phyloP scores from a whole-genome alignment of 2,329 filamentous ascomycete species.

The Phoma sp. region DNA sequence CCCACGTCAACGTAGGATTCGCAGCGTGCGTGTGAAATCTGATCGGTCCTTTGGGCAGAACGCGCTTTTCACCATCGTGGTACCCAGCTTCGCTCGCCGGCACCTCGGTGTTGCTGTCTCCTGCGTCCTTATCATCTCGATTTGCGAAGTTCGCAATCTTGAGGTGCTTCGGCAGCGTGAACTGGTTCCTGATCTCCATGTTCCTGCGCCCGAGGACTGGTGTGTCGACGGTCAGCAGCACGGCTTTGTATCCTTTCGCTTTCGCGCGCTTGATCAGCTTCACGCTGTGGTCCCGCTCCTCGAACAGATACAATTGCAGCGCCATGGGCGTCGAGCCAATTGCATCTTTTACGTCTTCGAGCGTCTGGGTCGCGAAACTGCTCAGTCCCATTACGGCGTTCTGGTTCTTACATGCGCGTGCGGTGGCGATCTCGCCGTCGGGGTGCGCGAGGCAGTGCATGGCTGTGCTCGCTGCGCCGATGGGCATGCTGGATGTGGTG shows the following conservation, averaged over 20 bases:
- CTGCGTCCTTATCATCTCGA: constrained; percentile 3
- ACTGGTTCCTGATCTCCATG: constrained; percentile 36
- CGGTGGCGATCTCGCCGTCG: constrained; percentile 53
- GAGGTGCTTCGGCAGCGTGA: constrained; percentile 31
- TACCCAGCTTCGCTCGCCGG: neutral
- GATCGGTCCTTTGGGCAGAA: constrained; percentile 20
- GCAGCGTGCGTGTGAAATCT: constrained; percentile 30
- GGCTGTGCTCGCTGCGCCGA: constrained; percentile 52
- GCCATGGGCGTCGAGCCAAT: constrained; percentile 47
- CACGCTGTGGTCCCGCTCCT: constrained; percentile 27
- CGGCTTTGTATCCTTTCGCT: constrained; percentile 34
- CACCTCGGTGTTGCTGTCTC: constrained; percentile 6
- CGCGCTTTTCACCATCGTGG: constrained; percentile 12
- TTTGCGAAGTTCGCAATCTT: constrained; percentile 29
- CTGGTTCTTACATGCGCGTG: constrained; percentile 48
- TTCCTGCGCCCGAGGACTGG: constrained; percentile 31
- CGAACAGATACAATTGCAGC: constrained; percentile 53
- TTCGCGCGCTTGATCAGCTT: constrained; percentile 34
- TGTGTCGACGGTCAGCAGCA: constrained; percentile 36
- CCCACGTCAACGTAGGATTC: constrained; percentile 32
- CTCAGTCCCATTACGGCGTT: constrained; percentile 48
- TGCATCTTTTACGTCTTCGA: constrained; percentile 55
- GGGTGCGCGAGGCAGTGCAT: constrained; percentile 54
- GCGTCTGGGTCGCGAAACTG: constrained; percentile 50
- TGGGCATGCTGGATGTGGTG: constrained; percentile 41